Conservation (phyloP, 1,139 yeast species). For the Magnusiomyces fungicola region DNA sequence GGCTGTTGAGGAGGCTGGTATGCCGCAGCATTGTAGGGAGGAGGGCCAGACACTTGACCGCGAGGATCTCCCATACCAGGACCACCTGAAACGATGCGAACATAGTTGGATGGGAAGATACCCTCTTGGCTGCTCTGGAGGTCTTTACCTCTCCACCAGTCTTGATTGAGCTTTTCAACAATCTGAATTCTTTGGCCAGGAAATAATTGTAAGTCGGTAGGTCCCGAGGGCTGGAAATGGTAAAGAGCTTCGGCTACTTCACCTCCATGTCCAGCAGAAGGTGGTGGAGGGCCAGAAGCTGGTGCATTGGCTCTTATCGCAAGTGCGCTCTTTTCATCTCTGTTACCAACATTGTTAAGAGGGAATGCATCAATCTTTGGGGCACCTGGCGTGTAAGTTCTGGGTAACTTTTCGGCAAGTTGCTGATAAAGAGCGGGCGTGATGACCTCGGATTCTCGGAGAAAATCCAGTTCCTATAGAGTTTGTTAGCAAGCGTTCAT, state of each 20-base stretch:
- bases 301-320: constrained; percentile 15
- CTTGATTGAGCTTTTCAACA: constrained; percentile 65
- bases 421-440: constrained; percentile 50
- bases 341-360: not conserved
- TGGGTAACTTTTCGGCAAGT: constrained; percentile 50
- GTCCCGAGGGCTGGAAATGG: constrained; percentile 60
- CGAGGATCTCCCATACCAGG: not conserved
- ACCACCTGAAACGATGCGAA: constrained; percentile 29
- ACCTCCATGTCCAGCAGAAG: constrained; percentile 18
- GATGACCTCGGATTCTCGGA: constrained; percentile 70
- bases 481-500: too few relatives aligned
- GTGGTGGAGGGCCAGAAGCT: constrained; percentile 20
- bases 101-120: constrained; percentile 87
- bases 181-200: constrained; percentile 66
- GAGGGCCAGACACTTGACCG: not conserved
- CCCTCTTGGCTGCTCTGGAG: constrained; percentile 52
- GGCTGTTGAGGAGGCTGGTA: constrained; percentile 16
- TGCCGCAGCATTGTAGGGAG: constrained; percentile 7
- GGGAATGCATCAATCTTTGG: constrained; percentile 36
- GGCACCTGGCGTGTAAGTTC: constrained; percentile 48
- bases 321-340: constrained; percentile 13
- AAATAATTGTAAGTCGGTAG: constrained; percentile 58
- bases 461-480: constrained; percentile 60
- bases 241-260: constrained; percentile 61
- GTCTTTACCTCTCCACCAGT: constrained; percentile 85